phyloP scores from a whole-genome alignment of 2,329 filamentous ascomycete species.

The Aspergillus pseudotamarii region DNA sequence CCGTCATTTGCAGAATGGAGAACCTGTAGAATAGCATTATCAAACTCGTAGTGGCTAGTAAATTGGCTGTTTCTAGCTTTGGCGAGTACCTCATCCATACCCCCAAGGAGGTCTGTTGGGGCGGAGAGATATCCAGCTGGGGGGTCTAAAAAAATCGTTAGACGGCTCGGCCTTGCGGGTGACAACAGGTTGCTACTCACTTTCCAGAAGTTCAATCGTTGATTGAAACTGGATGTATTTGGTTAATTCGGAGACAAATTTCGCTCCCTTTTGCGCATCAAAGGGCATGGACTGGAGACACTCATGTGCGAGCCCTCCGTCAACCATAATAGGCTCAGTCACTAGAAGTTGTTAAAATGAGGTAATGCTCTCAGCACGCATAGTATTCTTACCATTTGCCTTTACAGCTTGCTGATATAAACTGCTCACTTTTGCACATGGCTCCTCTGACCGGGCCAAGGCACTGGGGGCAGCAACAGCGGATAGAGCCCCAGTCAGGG shows the following conservation, averaged over 20 bases:
- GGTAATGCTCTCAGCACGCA: background rate
- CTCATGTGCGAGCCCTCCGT: background rate
- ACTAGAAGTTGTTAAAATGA: background rate
- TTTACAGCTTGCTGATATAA: background rate
- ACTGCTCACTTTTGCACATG: background rate
- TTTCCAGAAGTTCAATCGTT: background rate
- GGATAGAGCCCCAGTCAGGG: background rate
- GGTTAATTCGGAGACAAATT: background rate
- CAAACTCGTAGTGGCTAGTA: background rate
- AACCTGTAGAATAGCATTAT: background rate
- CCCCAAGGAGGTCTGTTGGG: background rate
- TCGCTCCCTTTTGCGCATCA: background rate
- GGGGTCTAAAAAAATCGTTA: background rate
- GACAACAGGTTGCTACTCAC: background rate
- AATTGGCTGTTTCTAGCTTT: background rate
- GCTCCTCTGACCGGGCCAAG: background rate
- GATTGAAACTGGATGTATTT: background rate
- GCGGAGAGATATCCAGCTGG: background rate
- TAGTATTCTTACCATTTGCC: background rate
- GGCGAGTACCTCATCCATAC: background rate
- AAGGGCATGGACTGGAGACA: background rate
- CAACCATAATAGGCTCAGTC: background rate
- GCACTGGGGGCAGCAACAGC: background rate
- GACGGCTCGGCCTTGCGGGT: accelerated
- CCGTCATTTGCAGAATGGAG: background rate